Base-by-base conservation (phyloP, 768 basidiomycete species). In the Tylopilus felleus region DNA sequence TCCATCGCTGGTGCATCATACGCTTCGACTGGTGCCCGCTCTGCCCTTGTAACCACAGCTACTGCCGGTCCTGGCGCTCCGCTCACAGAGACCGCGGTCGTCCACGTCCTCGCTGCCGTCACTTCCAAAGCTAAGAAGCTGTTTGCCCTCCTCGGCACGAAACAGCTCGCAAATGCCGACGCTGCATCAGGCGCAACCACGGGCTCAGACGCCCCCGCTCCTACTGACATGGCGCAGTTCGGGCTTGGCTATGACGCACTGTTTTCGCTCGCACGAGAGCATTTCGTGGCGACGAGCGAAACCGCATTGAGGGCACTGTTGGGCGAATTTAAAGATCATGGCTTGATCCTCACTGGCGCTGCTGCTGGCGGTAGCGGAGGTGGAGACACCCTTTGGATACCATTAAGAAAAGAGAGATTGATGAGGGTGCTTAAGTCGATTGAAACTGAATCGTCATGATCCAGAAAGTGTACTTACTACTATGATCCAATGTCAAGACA, bases 281-380 rank as follows among this genome's bases (percentile, higher is more conserved):
- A 89, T 44, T 96, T 98, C 61, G 82, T 98, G 45, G 93, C 95
- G 10, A 86, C 89, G 38, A 93, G 85, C 68, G 93, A 95, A 60
- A 88, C 86, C 4, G 83, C 93, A 35, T 75, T 96, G 63, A 79
- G 88, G 40, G 81, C 91, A 9, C 75, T 96, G 31, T 73, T 98
- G 48, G 85, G 85, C 13, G 97, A 98, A 71, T 98, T 95, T 70
- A 80, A 82, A 62, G 97, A 98, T 69, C 97, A 99, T 60, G 84
- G 83, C 3, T 67, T 98, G 65, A 83, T 98, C n/a, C 75, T 91
- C 38, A 17, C 60, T 23, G 72, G 74, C 25, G 66, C 66, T 3
- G 74, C 74, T 60, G 67, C 75, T 53, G 71, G 73, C 38, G 62
- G 78, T 56, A 68, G 77, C 31, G 77, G 78, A 50, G 65, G 74